phyloP scores from a whole-genome alignment of 2,329 filamentous ascomycete species.

The Endocalyx cinctus region DNA sequence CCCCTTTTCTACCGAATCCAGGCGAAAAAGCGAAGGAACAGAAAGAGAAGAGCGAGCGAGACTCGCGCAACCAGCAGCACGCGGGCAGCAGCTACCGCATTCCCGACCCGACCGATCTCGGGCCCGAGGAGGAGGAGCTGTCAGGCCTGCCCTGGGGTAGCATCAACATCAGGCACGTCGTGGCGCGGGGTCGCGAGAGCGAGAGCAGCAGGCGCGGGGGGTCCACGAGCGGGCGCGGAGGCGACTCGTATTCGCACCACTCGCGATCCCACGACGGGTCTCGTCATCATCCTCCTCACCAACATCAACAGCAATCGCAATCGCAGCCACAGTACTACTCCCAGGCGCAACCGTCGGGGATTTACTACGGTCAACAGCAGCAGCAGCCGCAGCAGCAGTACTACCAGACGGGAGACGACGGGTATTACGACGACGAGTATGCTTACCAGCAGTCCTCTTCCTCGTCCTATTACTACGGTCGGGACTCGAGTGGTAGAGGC shows the following conservation, averaged over 20 bases:
- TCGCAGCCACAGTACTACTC: no score
- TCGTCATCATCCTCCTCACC: no score
- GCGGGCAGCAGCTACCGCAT: constrained; percentile 62
- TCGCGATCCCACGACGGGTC: constrained; percentile 22
- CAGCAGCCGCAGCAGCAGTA: constrained; percentile 23
- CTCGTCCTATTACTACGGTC: constrained; percentile 18
- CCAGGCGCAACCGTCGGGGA: no score
- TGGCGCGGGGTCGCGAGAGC: constrained; percentile 46
- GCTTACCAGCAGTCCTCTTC: constrained; percentile 7
- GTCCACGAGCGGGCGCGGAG: constrained; percentile 13
- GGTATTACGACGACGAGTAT: constrained; percentile 15
- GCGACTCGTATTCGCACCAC: constrained; percentile 17
- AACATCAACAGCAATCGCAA: no score
- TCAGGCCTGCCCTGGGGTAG: constrained; percentile 71
- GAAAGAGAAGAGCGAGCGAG: constrained; percentile 61
- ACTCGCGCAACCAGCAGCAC: constrained; percentile 57
- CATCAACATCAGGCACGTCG: constrained; percentile 54
- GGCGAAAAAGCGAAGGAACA: constrained; percentile 67
- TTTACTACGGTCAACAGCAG: no score
- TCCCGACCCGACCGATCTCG: constrained; percentile 53
- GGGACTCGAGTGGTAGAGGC: constrained; percentile 13
- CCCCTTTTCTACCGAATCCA: no score
- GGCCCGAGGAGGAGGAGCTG: constrained; percentile 43
- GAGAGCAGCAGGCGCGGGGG: constrained; percentile 34
- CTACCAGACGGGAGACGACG: constrained; percentile 8